Evolutionary conservation across 305 asterid species (phyloP).

Genomic region (Coffea humblotiana): DNA sequence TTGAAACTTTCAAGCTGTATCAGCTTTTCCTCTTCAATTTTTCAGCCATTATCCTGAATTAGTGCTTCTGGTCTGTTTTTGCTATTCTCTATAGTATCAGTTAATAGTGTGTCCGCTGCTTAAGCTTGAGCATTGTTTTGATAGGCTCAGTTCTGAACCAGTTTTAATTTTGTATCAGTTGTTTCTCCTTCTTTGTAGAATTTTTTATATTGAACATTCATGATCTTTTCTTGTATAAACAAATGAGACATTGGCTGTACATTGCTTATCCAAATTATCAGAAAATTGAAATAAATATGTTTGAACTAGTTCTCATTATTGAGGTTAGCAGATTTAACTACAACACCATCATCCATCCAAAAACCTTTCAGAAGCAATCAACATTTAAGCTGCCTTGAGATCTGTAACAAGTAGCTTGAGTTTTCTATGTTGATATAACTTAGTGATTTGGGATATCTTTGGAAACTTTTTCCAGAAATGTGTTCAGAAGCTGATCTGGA

Average conservation of each 20-base stretch:
- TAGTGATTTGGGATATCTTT: not conserved
- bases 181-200: not conserved
- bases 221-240: not conserved
- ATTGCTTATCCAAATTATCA: not conserved
- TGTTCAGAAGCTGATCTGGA: not conserved
- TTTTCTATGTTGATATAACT: not conserved
- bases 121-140: not conserved
- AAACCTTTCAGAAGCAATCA: not conserved
- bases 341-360: not conserved
- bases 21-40: not conserved
- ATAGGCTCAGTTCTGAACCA: not conserved
- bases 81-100: not conserved
- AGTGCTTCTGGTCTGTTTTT: not conserved
- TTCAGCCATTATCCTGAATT: not conserved
- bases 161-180: not conserved
- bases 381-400: not conserved
- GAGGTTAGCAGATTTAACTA: not conserved
- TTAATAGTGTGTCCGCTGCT: not conserved
- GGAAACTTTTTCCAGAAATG: not conserved
- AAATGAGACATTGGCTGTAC: not conserved
- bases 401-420: not conserved
- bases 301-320: not conserved
- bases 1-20: not conserved
- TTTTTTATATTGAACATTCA: not conserved
- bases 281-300: not conserved